Conservation (phyloP, 345 rosid genomes). For the Noccaea bulbosa region DNA sequence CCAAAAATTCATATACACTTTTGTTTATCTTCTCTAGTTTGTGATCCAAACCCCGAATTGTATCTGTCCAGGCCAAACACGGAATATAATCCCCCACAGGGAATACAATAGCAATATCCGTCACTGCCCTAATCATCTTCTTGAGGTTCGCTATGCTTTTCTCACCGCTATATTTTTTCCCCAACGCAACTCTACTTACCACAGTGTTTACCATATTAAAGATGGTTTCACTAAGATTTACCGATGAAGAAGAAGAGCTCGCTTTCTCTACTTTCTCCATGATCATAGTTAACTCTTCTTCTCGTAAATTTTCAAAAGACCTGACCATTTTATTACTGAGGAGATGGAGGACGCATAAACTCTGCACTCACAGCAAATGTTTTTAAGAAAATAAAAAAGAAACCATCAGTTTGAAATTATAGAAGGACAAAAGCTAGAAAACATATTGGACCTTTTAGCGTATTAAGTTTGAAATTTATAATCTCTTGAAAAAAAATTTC, state of each 20-base stretch:
- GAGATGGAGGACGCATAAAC: constrained; percentile 52
- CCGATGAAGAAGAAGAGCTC: constrained; percentile 15
- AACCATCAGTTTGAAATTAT: neutral
- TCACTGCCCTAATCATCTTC: constrained; percentile 36
- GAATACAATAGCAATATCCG: neutral
- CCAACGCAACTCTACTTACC: constrained; percentile 50
- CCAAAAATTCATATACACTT: constrained; percentile 27
- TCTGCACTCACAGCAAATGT: neutral
- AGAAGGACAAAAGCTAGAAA: no score
- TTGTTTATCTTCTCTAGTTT: constrained; percentile 8
- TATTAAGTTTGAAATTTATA: no score
- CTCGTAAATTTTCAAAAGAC: constrained; percentile 43
- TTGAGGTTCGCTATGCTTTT: constrained; percentile 42
- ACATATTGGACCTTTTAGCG: no score
- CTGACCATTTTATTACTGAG: constrained; percentile 50
- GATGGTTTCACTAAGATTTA: constrained; percentile 50
- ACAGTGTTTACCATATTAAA: constrained; percentile 43
- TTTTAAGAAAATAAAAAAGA: no score
- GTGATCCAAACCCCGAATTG: constrained; percentile 30
- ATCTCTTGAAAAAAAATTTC: no score
- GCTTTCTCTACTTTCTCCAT: constrained; percentile 35
- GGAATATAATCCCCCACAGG: constrained; percentile 56
- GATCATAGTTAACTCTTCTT: constrained; percentile 48
- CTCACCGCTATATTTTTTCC: constrained; percentile 50
- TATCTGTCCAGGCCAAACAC: constrained; percentile 49